Evolutionary conservation across 139 green algal genomes (phyloP), one percentile per base, ranked within the genome.

Genomic region (Penium margaritaceum): DNA sequence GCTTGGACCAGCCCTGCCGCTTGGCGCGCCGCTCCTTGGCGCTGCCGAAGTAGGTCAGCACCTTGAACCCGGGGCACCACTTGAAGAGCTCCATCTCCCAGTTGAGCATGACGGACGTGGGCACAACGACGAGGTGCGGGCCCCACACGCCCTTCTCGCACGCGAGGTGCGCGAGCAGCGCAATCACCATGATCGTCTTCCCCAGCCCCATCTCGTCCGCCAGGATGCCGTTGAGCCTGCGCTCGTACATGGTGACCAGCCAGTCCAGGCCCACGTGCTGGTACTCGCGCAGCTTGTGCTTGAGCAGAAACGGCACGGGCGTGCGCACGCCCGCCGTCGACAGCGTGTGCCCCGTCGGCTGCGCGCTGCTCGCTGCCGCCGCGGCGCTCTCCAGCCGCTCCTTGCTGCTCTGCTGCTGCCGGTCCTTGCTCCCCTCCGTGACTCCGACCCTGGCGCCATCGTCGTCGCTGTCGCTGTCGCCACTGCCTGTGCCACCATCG

Each of bases 21-120:
- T 99, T 99, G 60, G 80, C 65, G 81, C 92, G 91, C 51, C 93
- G 88, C 86, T 97, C 92, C 27, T 82, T 82, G 15, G 69, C 75
- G 9, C 6, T 57, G 75, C 94, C 94, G 66, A 94, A 99, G 85
- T 99, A 99, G 63, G 94, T 99, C 4, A 99, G 87, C 71, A 99
- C 83, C 82, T 97, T 97, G 87, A 99, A 97, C 39, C 90, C 94
- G 32, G 94, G 94, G 84, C 91, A 97, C 89, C 90, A 99, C 82
- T 95, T 96, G 73, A 97, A 97, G 88, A 97, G 95, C 88, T 99
- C 94, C 88, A 95, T 96, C 86, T 99, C 94, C 94, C 94, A 99
- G 84, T 99, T 99, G 38, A 99, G 87, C 94, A 99, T 99, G 57
- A 99, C 93, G 3, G 71, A 87, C 6, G 81, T 87, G 6, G 83